Conservation (phyloP, 2,329 filamentous ascomycete species). For the Colletotrichum sp. region DNA sequence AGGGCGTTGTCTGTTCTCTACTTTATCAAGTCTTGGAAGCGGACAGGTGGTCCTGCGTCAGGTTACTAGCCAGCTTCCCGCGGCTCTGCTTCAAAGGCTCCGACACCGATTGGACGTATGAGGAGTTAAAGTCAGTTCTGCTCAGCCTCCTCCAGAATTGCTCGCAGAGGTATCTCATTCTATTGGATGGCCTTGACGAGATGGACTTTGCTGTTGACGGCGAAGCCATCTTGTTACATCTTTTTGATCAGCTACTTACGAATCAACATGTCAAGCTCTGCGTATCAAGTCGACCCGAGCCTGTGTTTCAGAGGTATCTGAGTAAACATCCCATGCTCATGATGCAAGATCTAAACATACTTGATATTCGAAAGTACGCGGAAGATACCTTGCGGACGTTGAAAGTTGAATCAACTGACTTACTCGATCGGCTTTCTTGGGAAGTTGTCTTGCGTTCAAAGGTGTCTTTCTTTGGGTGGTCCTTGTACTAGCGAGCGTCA, state of each 20-base stretch:
- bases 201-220: background rate
- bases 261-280: background rate
- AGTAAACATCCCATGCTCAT: background rate
- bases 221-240: rapidly evolving
- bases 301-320: background rate
- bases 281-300: background rate
- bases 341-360: background rate
- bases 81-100: background rate
- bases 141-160: background rate
- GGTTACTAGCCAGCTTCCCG: background rate
- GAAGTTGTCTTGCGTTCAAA: background rate
- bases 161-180: background rate
- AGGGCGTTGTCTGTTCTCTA: background rate
- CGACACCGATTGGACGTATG: background rate
- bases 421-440: background rate
- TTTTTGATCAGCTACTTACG: background rate
- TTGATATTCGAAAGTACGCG: background rate
- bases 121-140: background rate
- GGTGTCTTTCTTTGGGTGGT: background rate
- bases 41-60: background rate
- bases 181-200: background rate
- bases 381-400: background rate
- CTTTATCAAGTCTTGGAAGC: background rate
- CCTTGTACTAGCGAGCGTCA: background rate
- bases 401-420: background rate